Conservation (phyloP, 2,329 filamentous ascomycete genomes). For the Knufia petricola region DNA sequence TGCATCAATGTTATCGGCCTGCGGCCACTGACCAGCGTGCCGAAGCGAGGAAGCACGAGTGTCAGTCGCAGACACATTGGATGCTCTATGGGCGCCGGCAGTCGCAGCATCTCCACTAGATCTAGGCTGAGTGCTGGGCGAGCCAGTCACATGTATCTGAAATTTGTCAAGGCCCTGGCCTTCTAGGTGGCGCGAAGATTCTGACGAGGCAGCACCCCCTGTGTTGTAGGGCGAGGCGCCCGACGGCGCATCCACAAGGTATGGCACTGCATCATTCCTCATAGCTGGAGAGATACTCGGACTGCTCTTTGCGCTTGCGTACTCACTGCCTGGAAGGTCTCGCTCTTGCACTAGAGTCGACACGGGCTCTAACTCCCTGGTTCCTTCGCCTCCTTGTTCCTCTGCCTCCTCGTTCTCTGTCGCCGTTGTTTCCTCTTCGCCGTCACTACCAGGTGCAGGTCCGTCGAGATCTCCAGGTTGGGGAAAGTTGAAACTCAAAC, state of each 20-base stretch:
- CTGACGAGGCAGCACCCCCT: background rate
- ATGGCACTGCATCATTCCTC: slow-evolving; percentile 17
- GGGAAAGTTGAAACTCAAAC: slow-evolving; percentile 26
- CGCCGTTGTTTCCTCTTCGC: slow-evolving; percentile 14
- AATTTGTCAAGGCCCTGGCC: background rate
- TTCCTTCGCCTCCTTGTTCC: slow-evolving; percentile 6
- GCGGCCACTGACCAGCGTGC: background rate
- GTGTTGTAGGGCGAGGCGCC: slow-evolving; percentile 9
- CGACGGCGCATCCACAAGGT: slow-evolving; percentile 20
- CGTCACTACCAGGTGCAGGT: slow-evolving; percentile 12
- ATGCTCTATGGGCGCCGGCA: background rate
- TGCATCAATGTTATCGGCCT: slow-evolving; percentile 14
- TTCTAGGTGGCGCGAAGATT: background rate
- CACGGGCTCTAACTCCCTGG: slow-evolving; percentile 19
- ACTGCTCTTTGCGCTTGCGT: background rate
- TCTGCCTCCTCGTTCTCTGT: slow-evolving; percentile 14
- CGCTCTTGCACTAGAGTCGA: slow-evolving; percentile 16
- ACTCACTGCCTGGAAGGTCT: slow-evolving; percentile 16
- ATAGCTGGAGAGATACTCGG: background rate
- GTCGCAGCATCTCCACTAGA: background rate
- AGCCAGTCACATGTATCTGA: background rate
- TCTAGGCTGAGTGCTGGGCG: background rate
- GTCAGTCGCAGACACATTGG: background rate
- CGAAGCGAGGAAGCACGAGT: slow-evolving; percentile 1
- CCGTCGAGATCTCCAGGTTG: slow-evolving; percentile 28